Evolutionary conservation across 805 yeast genomes (phyloP), one percentile per base, ranked within the genome.

Genomic region (Teunomyces gatunensis): DNA sequence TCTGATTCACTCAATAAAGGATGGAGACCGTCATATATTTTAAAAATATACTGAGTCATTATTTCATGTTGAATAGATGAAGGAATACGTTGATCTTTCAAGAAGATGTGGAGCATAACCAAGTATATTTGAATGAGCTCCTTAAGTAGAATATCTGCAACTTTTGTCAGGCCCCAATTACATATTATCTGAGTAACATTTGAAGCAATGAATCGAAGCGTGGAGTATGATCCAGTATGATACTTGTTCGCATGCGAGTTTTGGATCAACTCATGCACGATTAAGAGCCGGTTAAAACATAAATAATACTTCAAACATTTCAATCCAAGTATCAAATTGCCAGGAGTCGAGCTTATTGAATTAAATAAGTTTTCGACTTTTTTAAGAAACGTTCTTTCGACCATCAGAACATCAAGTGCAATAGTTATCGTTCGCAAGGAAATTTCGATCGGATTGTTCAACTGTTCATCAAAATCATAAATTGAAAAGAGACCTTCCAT

Each of bases 51-150:
- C 13, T 46, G 46, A 10, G 51, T 49, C 29, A 55, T 39, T 23
- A 57, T 39, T 30, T 57, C 61, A 41, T 44, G 49, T 41, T 52
- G 58, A n/a, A 54, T 47, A 2, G 55, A 35, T 10, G 54, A 45
- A 7, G 59, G 54, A 32, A 57, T 34, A 36, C 48, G 32, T n/a
- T 44, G 35, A 20, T 42, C 49, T 13, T 54, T 46, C 13, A 57
- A 42, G 36, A 55, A 53, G 5, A 55, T 27, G 13, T 50, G 53
- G 4, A 46, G 41, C 6, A 57, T 35, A 7, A 54, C 47, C 9
- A 50, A 45, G 49, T 58, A 58, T 9, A 49, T 20, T 28, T 51
- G 51, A 13, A 51, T 37, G 17, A 57, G 25, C 36, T 54, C 56
- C 13, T 44, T 41, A 11, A 23, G 11, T 37, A 37, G 12, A 11